A percentile compares a stretch with the other conserved stretches of the same genome.
phyloP scores from a whole-genome alignment of 2,329 filamentous ascomycete genomes.

The Meredithiella fracta region DNA sequence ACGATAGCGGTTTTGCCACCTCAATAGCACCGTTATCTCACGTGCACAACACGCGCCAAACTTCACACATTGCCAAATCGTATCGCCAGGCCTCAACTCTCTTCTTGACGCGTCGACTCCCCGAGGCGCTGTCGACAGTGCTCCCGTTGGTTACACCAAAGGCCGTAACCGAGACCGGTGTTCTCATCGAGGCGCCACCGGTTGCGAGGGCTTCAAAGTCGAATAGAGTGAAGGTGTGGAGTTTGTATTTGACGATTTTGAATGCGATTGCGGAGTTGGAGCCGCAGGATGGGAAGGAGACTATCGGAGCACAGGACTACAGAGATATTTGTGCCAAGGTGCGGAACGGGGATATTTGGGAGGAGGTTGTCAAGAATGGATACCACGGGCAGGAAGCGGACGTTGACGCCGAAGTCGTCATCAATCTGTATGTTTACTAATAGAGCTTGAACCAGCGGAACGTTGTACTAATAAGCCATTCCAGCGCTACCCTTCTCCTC shows the following conservation, averaged over 20 bases:
- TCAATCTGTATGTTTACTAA: slow-evolving; percentile 49
- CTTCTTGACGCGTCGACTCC: slow-evolving; percentile 82
- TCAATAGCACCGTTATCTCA: slow-evolving; percentile 56
- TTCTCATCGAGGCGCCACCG: slow-evolving; percentile 43
- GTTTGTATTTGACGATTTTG: slow-evolving; percentile 81
- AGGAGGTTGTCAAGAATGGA: slow-evolving; percentile 72
- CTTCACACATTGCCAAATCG: slow-evolving; percentile 68
- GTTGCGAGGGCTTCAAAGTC: slow-evolving; percentile 65
- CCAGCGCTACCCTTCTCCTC: slow-evolving; percentile 71
- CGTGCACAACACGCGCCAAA: slow-evolving; percentile 37
- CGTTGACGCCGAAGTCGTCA: slow-evolving; percentile 87
- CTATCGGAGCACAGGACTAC: slow-evolving; percentile 78
- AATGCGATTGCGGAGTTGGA: slow-evolving; percentile 84
- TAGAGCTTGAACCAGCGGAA: not conserved
- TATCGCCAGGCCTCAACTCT: slow-evolving; percentile 90
- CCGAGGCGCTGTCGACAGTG: slow-evolving; percentile 74
- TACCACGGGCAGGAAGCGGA: slow-evolving; percentile 80
- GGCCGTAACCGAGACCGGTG: slow-evolving; percentile 30
- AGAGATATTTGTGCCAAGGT: slow-evolving; percentile 67
- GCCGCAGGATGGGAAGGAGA: slow-evolving; percentile 72
- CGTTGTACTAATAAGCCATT: not conserved
- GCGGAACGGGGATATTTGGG: slow-evolving; percentile 83
- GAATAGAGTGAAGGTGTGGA: slow-evolving; percentile 91
- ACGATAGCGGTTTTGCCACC: slow-evolving; percentile 32
- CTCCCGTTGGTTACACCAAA: slow-evolving; percentile 60